These are phyloP conservation scores for Neotropicomus parvogracilis DNA, from an alignment of 1,284 basidiomycete species.

Conservation along the genomic window DNA sequence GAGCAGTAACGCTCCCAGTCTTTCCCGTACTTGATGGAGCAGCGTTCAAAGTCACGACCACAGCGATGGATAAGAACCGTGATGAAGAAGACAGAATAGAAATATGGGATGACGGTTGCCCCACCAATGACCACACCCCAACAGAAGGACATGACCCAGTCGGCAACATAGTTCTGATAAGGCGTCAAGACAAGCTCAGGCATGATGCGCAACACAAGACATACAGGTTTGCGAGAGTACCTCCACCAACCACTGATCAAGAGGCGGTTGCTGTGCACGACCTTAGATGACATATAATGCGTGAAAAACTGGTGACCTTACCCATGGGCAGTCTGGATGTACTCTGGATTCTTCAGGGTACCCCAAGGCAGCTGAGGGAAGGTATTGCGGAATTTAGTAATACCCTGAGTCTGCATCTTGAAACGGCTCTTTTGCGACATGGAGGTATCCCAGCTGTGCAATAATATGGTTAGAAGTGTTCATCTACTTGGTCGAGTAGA, in stretches of 20 bases:
- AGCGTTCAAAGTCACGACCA: slow-evolving; percentile 89
- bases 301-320: slow-evolving; percentile 30
- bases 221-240: slow-evolving; percentile 83
- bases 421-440: slow-evolving; percentile 98
- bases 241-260: slow-evolving; percentile 88
- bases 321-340: slow-evolving; percentile 93
- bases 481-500: slow-evolving; percentile 11
- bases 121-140: slow-evolving; percentile 90
- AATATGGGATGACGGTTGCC: slow-evolving; percentile 88
- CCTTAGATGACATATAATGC: slow-evolving; percentile 7
- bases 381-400: slow-evolving; percentile 79
- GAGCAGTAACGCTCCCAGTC: slow-evolving; percentile 91
- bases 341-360: slow-evolving; percentile 86
- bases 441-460: slow-evolving; percentile 79
- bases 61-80: slow-evolving; percentile 85
- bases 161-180: slow-evolving; percentile 75
- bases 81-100: slow-evolving; percentile 93
- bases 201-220: slow-evolving; percentile 23
- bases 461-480: slow-evolving; percentile 11
- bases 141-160: slow-evolving; percentile 84
- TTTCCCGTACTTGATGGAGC: slow-evolving; percentile 90
- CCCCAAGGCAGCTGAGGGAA: slow-evolving; percentile 94
- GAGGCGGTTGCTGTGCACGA: slow-evolving; percentile 64
- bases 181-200: slow-evolving; percentile 3
- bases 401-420: slow-evolving; percentile 95